Percentiles rank a stretch among this genome's conserved stretches.
Conservation (phyloP, 306 rosid genomes). For the Cicer arietinum region DNA sequence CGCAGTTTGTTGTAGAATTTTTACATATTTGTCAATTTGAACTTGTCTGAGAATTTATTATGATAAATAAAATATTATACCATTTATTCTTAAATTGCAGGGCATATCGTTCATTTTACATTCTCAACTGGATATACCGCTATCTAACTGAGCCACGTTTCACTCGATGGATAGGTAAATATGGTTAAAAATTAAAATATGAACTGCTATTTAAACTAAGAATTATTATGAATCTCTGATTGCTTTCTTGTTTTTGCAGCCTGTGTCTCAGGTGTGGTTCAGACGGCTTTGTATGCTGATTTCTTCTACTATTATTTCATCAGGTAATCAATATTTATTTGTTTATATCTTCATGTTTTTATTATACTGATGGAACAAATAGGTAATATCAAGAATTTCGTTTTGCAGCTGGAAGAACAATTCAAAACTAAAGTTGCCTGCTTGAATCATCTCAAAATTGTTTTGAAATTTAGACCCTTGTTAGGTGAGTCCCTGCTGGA, state of each 20-base stretch:
- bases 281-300: constrained; percentile 93
- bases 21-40: constrained; percentile 8
- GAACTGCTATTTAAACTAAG: neutral
- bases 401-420: constrained; percentile 94
- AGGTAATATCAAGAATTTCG: constrained; percentile 14
- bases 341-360: constrained; percentile 2
- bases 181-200: constrained; percentile 15
- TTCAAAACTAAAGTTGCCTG: constrained; percentile 87
- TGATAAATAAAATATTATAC: constrained; percentile 16
- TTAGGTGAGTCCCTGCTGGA: constrained; percentile 44
- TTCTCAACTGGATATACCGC: constrained; percentile 98
- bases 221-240: neutral
- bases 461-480: constrained; percentile 43
- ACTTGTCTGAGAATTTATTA: constrained; percentile 22
- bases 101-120: constrained; percentile 93
- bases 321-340: constrained; percentile 59
- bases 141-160: constrained; percentile 75
- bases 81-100: constrained; percentile 58
- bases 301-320: constrained; percentile 94
- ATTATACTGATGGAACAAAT: neutral
- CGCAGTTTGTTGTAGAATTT: constrained; percentile 10
- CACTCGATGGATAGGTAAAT: constrained; percentile 81
- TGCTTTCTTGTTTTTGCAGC: constrained; percentile 59
- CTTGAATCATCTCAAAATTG: constrained; percentile 54
- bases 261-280: constrained; percentile 80